These are phyloP conservation scores for Trichoderma breve DNA, from an alignment of 2,329 filamentous ascomycete species.

Conservation along the genomic window DNA sequence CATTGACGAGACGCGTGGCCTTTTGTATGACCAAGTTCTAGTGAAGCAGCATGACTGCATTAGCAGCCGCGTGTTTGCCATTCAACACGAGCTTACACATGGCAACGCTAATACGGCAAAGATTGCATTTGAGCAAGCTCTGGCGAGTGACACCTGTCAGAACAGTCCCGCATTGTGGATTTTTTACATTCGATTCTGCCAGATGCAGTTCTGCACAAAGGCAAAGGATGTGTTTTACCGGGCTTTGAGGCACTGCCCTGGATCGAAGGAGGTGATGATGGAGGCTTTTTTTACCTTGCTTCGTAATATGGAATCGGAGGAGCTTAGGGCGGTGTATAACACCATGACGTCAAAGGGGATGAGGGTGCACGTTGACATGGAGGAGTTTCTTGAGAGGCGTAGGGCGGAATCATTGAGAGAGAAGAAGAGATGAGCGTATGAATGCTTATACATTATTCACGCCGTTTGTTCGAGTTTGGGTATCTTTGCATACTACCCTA, in stretches of 20 bases:
- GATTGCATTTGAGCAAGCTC: constrained; percentile 52
- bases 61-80: constrained; percentile 47
- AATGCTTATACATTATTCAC: background rate
- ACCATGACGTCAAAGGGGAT: constrained; percentile 50
- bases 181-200: constrained; percentile 50
- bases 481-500: background rate
- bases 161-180: constrained; percentile 48
- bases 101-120: constrained; percentile 51
- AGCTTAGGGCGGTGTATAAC: constrained; percentile 49
- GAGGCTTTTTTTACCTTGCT: constrained; percentile 49
- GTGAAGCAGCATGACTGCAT: constrained; percentile 40
- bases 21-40: constrained; percentile 56
- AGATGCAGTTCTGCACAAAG: constrained; percentile 39
- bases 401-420: background rate
- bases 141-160: constrained; percentile 41
- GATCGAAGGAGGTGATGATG: constrained; percentile 50
- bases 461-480: background rate
- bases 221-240: constrained; percentile 50
- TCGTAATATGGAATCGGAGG: constrained; percentile 45
- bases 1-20: constrained; percentile 71
- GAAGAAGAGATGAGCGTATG: constrained; percentile 18
- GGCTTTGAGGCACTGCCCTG: constrained; percentile 48
- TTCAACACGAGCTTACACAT: constrained; percentile 48
- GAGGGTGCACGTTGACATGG: constrained; percentile 51
- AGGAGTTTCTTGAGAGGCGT: constrained; percentile 44